Base-by-base conservation (phyloP, 2,329 filamentous ascomycete genomes). In the Fonsecaea monophora region DNA sequence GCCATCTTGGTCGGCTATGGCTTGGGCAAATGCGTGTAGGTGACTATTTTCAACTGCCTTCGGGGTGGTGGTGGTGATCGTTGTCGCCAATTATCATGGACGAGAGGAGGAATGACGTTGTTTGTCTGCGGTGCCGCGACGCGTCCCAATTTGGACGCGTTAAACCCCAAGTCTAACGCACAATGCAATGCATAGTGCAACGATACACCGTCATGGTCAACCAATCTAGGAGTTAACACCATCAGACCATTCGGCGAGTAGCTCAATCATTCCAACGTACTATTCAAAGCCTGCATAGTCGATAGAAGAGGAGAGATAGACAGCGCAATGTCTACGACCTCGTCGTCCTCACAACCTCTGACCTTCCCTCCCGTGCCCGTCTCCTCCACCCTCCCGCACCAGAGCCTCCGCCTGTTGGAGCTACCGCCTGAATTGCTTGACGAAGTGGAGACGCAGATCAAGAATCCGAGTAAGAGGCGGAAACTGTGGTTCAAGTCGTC, bases 401-500 rank as follows among this genome's bases (percentile, higher is more conserved):
- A 86, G 71, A 81, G 81, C 25, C 85, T 88, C 74, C 82, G 85
- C 45, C 78, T 90, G 37, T 80, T 90, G 21, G 87, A 90, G 77
- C 80, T 90, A 18, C 83, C 87, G 12, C 77, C 85, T 2, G 85
- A 87, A 38, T 73, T 90, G 40, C 81, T 87, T 12, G 81, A 83
- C 40, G 75, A 87, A 53, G 74, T 89, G 38, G 65, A 69, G 48
- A 79, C 82, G 21, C 80, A 82, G 8, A 78, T 82, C n/a, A 77
- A 82, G 65, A 75, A 78, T 45, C 77, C 78, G 42, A 74, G 68
- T 81, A 83, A 77, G 65, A 78, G 53, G 18, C 18, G 60, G 38
- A 67, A 53, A 48, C 30, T 83, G 25, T 76, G 78, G 70, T 73
- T 83, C 38, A 83, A 83, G 73, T 82, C 80, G 4, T 74, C 79